Evolutionary conservation across 2,329 filamentous ascomycete species (phyloP).

Genomic region (Thelonectria olida): DNA sequence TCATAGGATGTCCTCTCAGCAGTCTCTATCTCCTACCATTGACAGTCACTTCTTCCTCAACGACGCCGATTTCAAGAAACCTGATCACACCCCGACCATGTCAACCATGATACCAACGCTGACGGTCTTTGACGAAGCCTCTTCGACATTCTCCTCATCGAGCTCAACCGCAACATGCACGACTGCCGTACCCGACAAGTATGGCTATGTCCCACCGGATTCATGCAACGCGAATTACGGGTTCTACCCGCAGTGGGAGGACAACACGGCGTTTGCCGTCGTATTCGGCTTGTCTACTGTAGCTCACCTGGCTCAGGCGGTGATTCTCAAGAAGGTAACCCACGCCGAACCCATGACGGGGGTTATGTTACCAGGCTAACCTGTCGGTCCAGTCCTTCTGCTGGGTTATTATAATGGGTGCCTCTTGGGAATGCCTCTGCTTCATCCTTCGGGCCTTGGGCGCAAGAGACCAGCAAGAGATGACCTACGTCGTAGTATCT

Average conservation of each 20-base stretch:
- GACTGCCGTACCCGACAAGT: constrained; percentile 27
- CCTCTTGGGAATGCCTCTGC: constrained; percentile 42
- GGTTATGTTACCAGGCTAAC: neutral
- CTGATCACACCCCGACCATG: neutral
- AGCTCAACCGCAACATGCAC: constrained; percentile 18
- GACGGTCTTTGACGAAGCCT: neutral
- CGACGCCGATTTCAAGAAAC: neutral
- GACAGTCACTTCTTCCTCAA: neutral
- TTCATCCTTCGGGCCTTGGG: constrained; percentile 42
- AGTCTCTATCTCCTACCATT: neutral
- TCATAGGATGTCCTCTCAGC: neutral
- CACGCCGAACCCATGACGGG: no score
- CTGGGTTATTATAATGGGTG: constrained; percentile 46
- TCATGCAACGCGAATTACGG: constrained; percentile 34
- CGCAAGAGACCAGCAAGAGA: constrained; percentile 38
- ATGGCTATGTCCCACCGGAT: constrained; percentile 31
- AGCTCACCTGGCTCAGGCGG: constrained; percentile 5
- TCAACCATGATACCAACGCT: neutral
- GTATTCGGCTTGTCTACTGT: constrained; percentile 17
- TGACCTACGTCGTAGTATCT: constrained; percentile 22
- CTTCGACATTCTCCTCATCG: constrained; percentile 2
- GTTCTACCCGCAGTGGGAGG: constrained; percentile 29
- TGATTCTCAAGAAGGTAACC: constrained; percentile 22
- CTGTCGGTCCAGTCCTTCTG: constrained; percentile 34
- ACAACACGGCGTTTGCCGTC: constrained; percentile 21